Base-by-base conservation (phyloP, 2,329 filamentous ascomycete species). In the Fusarium hainanense region DNA sequence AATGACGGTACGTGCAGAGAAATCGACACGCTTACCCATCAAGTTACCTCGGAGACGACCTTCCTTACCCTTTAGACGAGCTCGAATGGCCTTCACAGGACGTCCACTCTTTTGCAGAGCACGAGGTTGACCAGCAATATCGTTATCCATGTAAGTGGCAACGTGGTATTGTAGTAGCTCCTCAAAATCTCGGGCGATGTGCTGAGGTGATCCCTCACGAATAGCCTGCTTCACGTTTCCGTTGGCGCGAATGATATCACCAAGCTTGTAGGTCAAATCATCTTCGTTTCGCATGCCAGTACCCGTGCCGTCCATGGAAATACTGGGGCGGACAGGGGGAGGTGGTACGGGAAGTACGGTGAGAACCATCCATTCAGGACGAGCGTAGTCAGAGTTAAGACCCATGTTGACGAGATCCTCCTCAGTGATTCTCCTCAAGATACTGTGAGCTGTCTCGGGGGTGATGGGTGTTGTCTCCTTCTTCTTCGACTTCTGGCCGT, bases 21-120 rank as follows among this genome's bases (percentile, higher is more conserved):
- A 99, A 79, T 99, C 96, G 66, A 99, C 96, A 89, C 94, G 94
- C 83, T 99, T 99, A 70, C 96, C 96, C 97, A 99, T 99, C 86
- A 99, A 85, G 82, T 99, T 99, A 78, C 97, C 96, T 84, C 96
- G 92, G 25, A 99, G 89, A 86, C 96, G 94, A 74, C 96, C 96
- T 79, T 99, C 96, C 83, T 99, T 99, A 69, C 97, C 97, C 89
- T 99, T 99, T 79, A 99, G 87, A 82, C 96, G 94, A 66, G 94
- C 94, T 75, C 97, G 93, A 71, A 99, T 97, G 18, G 96, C 94
- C 84, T 99, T 99, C 73, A 99, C 92, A 1, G 97, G 94, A 77
- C 97, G 90, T 49, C 97, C 97, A 59, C 94, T 97, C 85, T 99
- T 99, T 78, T 99, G 97, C 77, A 98, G 85, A 4, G 96, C 95